These are phyloP conservation scores for Colletotrichum brevisporum DNA, from an alignment of 2,329 filamentous ascomycete genomes.

Conservation along the genomic window DNA sequence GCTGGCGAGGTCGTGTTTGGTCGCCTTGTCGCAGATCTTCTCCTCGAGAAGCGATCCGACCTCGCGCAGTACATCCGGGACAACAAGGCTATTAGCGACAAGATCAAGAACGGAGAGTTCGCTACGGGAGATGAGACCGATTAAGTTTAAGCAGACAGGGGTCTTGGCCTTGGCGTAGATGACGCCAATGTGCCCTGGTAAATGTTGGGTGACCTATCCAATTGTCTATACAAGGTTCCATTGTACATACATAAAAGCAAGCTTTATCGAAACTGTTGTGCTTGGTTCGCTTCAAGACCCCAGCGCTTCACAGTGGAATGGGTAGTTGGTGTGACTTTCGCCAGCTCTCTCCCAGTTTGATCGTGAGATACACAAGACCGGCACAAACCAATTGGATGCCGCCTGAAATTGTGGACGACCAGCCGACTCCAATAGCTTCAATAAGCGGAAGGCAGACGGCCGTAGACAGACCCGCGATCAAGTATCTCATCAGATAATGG, in stretches of 20 bases:
- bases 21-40: conserved; percentile 68
- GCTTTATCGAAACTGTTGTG: too few species aligned
- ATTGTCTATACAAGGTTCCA: too few species aligned
- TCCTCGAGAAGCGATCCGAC: conserved; percentile 49
- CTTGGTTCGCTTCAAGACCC: too few species aligned
- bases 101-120: conserved; percentile 50
- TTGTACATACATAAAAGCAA: not conserved
- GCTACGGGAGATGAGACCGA: conserved; percentile 44
- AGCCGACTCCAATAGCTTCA: conserved; percentile 81
- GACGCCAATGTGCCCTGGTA: too few species aligned
- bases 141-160: not conserved
- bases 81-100: conserved; percentile 51
- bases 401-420: conserved; percentile 79
- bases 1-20: conserved; percentile 70
- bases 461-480: conserved; percentile 79
- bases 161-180: not conserved
- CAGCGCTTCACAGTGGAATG: not conserved
- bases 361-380: not conserved
- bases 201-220: not conserved
- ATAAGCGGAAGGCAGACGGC: conserved; percentile 81
- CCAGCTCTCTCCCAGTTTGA: conserved; percentile 12
- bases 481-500: conserved; percentile 84
- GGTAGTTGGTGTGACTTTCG: conserved; percentile 1
- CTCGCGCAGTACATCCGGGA: conserved; percentile 46
- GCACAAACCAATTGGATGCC: conserved; percentile 15